Base-by-base conservation (phyloP, 371 early-diverging fungal species). In the Mortierella sp. region DNA sequence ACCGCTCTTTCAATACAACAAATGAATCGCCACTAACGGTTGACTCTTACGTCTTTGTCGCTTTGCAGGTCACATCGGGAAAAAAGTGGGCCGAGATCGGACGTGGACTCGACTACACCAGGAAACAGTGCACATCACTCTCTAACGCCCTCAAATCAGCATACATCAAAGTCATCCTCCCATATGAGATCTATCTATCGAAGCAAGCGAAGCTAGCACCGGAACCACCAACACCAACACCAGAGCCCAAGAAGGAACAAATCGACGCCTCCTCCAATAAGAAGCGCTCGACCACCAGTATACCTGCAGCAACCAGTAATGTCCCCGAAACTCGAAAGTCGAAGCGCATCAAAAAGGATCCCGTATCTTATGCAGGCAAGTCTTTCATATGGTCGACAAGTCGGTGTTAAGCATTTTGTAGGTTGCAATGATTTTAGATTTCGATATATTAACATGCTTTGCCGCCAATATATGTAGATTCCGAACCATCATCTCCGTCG, bases 71-170 rank as follows among this genome's bases (percentile, higher is more conserved):
- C 38, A 95, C 95, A 16, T 84, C 91, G 24, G 88, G 90, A 73
- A 97, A 97, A 82, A 93, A 94, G 76, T 98, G 99, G 99, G 95
- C 95, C 9, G 96, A 96, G 82, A 95, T 98, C 47, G 97, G 96
- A 21, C 91, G 95, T n/a, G 91, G 89, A 7, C 84, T 98, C 65
- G 96, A 96, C 42, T 94, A 96, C 74, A 93, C 93, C 71, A 91
- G 95, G 82, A 95, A 90, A 83, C 95, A 92, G 77, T 95, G 96
- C 81, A 96, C 97, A 3, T 95, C 95, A 50, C 92, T 96, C 88
- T 94, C 97, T 24, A 94, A 95, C 79, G 93, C 93, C 47, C 91
- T 97, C 55, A 97, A 97, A 81, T 87, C 91, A 4, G 91, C 95
- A 11, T 98, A 97, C 78, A 71, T 88, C 50, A 94, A 93, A 52